Conservation (phyloP, 768 basidiomycete species). For the Lactarius tabidus region DNA sequence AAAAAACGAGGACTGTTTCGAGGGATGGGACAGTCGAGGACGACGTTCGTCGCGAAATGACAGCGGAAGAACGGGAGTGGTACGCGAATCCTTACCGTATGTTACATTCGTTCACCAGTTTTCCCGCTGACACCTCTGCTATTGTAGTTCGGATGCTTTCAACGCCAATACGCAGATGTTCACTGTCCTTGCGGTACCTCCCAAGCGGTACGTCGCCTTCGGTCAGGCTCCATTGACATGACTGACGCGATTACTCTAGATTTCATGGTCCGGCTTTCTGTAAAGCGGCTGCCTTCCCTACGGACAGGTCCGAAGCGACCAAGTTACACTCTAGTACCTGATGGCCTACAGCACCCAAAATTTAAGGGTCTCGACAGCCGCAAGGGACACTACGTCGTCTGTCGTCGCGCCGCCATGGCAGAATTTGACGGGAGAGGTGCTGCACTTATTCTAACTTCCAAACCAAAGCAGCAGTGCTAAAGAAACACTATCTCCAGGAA, state of each 20-base stretch:
- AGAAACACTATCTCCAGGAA: conserved; percentile 2
- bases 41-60: conserved; percentile 51
- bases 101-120: conserved; percentile 23
- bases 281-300: conserved; percentile 40
- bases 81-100: conserved; percentile 76
- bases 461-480: background rate
- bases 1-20: conserved; percentile 24
- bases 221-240: background rate
- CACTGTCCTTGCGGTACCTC: conserved; percentile 44
- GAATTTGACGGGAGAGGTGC: conserved; percentile 39
- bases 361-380: conserved; percentile 48
- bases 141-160: conserved; percentile 65
- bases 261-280: conserved; percentile 58
- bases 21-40: conserved; percentile 18
- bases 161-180: conserved; percentile 57
- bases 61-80: conserved; percentile 55
- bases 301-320: conserved; percentile 28
- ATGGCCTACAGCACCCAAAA: conserved; percentile 64
- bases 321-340: conserved; percentile 39
- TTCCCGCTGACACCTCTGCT: background rate
- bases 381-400: conserved; percentile 52
- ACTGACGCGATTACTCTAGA: conserved; percentile 38
- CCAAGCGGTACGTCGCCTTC: conserved; percentile 47
- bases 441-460: background rate
- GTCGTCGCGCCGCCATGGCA: conserved; percentile 50